Base-by-base conservation (phyloP, 148 eudicot species). In the Silene conica region DNA sequence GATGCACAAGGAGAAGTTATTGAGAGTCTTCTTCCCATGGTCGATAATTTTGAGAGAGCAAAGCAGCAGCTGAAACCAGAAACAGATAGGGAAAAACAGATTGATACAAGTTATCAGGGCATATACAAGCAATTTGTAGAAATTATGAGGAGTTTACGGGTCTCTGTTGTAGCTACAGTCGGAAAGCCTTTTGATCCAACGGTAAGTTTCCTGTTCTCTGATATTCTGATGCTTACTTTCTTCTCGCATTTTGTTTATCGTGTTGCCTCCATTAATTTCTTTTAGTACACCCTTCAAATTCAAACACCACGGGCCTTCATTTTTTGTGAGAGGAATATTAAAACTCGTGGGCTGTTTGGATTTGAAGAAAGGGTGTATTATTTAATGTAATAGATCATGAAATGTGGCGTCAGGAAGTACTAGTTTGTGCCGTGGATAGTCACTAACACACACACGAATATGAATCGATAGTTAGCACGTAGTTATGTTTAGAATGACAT, bases 71-170 rank as follows among this genome's bases (percentile, higher is more conserved):
- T 87, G 50, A 90, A 85, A 68, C 82, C 85, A 54, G 96, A 95
- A 75, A 88, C 98, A 14, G 96, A 90, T 46, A 85, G 78, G 79
- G 97, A 92, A 78, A 89, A 86, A 83, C 89, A 84, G 83, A 95
- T 92, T 62, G 92, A 92, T 78, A 79, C 93, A 55, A 92, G 98
- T 80, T 95, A 92, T 76, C 98, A 92, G 81, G 98, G 98, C 12
- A 92, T 95, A 59, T 95, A 95, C 75, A 95, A 95, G 87, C 97
- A 92, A 75, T 90, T 95, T 83, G 97, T 95, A n/a, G 98, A 95
- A 76, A 85, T 87, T 46, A 87, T 92, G 97, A 87, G 88, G 81
- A 89, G 93, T 76, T 87, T 95, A 79, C 83, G 74, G 6, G 96
- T 95, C 48, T 77, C 93, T 73, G 89, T 77, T 54, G 83, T 95